phyloP scores from a whole-genome alignment of 139 green algal genomes.

The Chlamydomonas eustigma region DNA sequence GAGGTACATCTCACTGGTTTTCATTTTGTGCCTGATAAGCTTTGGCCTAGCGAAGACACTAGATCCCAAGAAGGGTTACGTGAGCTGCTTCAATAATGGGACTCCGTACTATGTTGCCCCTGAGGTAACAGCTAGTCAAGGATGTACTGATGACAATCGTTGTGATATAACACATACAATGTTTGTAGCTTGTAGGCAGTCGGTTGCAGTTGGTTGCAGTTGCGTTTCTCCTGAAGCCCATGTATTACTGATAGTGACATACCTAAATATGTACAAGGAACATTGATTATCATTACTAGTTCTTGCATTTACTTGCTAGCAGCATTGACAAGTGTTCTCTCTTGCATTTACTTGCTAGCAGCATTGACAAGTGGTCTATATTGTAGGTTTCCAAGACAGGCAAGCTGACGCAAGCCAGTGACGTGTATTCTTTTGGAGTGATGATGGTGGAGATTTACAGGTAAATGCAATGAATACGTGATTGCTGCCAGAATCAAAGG shows the following conservation, averaged over 20 bases:
- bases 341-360: not conserved
- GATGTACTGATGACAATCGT: not conserved
- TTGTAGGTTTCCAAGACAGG: not conserved
- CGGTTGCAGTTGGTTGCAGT: too few species aligned
- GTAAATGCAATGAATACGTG: not conserved
- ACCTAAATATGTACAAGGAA: not conserved
- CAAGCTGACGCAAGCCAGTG: not conserved
- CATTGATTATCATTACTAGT: not conserved
- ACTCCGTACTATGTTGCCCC: conserved; percentile 23
- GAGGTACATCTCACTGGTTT: too few species aligned
- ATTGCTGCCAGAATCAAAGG: too few species aligned
- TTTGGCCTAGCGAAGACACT: conserved; percentile 22
- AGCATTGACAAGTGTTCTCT: not conserved
- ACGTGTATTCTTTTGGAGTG: conserved; percentile 8
- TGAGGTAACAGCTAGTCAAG: conserved; percentile 10
- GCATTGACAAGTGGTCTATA: not conserved
- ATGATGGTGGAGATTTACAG: conserved; percentile 6
- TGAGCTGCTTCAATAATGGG: conserved; percentile 23
- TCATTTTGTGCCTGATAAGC: not conserved
- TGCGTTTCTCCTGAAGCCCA: not conserved
- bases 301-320: not conserved
- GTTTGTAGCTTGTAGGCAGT: too few species aligned
- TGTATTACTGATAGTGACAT: not conserved
- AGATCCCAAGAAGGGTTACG: conserved; percentile 6
- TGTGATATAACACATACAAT: not conserved